Evolutionary conservation across 1,284 basidiomycete genomes (phyloP).

Genomic region (Volvariella volvacea): DNA sequence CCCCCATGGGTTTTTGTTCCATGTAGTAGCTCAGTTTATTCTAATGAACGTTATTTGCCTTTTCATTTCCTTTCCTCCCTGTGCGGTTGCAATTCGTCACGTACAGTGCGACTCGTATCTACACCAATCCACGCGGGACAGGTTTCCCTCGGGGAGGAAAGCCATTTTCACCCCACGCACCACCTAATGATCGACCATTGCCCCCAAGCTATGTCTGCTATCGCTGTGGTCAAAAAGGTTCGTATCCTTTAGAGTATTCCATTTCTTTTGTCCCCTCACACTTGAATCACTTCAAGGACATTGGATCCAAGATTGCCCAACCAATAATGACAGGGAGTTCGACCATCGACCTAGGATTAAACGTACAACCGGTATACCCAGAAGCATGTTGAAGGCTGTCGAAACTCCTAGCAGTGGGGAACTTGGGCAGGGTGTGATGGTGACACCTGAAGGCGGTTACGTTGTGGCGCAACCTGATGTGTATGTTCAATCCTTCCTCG

Average conservation of each 20-base stretch:
- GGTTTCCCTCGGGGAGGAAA: constrained; percentile 60
- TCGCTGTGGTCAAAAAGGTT: constrained; percentile 96
- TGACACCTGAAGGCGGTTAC: constrained; percentile 94
- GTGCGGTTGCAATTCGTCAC: constrained; percentile 8
- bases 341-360: constrained; percentile 95
- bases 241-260: constrained; percentile 19
- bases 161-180: constrained; percentile 36
- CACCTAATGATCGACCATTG: constrained; percentile 59
- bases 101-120: constrained; percentile 68
- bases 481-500: constrained; percentile 41
- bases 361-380: constrained; percentile 95
- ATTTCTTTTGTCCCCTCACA: constrained; percentile 2
- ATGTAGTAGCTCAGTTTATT: constrained; percentile 51
- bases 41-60: constrained; percentile 56
- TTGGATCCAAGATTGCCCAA: constrained; percentile 99
- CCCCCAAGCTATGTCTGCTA: constrained; percentile 99
- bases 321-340: constrained; percentile 92
- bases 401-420: constrained; percentile 78
- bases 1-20: constrained; percentile 43
- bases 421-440: constrained; percentile 84
- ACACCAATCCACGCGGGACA: constrained; percentile 57
- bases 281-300: constrained; percentile 57
- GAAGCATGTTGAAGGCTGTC: constrained; percentile 95
- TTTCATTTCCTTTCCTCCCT: constrained; percentile 24
- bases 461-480: constrained; percentile 91